A percentile compares a stretch with the other conserved stretches of the same genome.
Conservation (phyloP, 371 early-diverging fungal species). For the Chytridium lagenaria region DNA sequence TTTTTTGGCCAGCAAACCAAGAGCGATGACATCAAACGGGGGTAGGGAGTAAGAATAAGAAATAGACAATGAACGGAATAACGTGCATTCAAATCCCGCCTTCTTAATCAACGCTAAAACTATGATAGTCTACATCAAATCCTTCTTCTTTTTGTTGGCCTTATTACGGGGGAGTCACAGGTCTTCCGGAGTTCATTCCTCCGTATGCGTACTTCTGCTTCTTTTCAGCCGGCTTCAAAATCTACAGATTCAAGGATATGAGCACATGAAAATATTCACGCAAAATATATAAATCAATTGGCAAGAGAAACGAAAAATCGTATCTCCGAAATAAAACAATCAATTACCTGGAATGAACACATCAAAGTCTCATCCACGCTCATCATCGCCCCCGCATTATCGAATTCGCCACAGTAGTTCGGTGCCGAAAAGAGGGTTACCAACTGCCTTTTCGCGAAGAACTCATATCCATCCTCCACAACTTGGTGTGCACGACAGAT, state of each 20-base stretch:
- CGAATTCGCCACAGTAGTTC: constrained; percentile 96
- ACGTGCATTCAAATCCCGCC: no score
- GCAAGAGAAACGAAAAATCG: constrained; percentile 8
- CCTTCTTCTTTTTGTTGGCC: constrained; percentile 63
- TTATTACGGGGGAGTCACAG: constrained; percentile 65
- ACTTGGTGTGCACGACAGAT: constrained; percentile 97
- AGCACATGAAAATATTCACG: background rate
- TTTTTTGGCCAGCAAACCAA: no score
- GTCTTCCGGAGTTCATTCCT: constrained; percentile 64
- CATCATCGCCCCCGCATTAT: constrained; percentile 98
- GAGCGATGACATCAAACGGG: no score
- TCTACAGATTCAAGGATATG: constrained; percentile 48
- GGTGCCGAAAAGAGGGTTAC: constrained; percentile 96
- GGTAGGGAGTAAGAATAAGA: no score
- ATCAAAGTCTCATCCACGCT: constrained; percentile 94
- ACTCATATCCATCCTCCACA: constrained; percentile 96
- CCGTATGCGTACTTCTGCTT: constrained; percentile 75
- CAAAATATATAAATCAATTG: background rate
- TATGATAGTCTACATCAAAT: constrained; percentile 23
- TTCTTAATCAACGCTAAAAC: no score
- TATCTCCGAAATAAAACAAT: background rate
- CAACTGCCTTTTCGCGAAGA: constrained; percentile 90
- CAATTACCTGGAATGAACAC: constrained; percentile 57
- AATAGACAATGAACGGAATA: no score
- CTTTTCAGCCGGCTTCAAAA: constrained; percentile 82